A percentile compares a stretch with the other conserved stretches of the same genome.
Conservation (phyloP, 139 green algal species). For the Bryopsis sp. region DNA sequence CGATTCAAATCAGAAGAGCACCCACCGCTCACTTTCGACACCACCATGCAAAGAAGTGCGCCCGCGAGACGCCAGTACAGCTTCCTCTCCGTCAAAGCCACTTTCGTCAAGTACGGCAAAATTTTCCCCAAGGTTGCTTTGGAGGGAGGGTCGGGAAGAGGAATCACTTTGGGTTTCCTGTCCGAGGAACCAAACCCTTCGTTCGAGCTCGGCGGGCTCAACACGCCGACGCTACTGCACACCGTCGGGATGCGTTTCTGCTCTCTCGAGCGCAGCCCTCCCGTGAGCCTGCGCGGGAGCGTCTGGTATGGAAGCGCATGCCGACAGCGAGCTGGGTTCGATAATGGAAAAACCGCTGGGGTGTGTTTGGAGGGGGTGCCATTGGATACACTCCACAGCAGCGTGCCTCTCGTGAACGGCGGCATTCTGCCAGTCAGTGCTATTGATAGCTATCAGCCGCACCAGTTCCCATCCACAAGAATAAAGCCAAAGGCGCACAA, state of each 20-base stretch:
- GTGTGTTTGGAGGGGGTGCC: no score
- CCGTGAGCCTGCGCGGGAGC: neutral
- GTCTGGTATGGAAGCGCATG: neutral
- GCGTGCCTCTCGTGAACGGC: no score
- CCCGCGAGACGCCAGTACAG: slow-evolving; percentile 58
- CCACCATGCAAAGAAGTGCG: slow-evolving; percentile 57
- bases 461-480: no score
- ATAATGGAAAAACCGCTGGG: neutral
- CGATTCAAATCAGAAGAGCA: no score
- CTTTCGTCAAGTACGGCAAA: slow-evolving; percentile 60
- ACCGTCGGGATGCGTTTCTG: neutral
- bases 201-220: neutral
- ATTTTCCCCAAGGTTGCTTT: slow-evolving; percentile 28
- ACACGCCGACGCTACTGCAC: neutral
- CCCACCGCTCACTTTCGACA: slow-evolving; percentile 52
- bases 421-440: no score
- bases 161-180: no score
- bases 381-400: no score
- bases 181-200: neutral
- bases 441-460: no score
- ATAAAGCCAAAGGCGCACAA: no score
- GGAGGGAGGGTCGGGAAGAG: slow-evolving; percentile 38
- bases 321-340: neutral
- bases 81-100: slow-evolving; percentile 55
- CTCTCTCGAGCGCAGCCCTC: neutral